Evolutionary conservation across 805 yeast genomes (phyloP), one percentile per base, ranked within the genome.

Genomic region (Sugiyamaella mastotermitis): DNA sequence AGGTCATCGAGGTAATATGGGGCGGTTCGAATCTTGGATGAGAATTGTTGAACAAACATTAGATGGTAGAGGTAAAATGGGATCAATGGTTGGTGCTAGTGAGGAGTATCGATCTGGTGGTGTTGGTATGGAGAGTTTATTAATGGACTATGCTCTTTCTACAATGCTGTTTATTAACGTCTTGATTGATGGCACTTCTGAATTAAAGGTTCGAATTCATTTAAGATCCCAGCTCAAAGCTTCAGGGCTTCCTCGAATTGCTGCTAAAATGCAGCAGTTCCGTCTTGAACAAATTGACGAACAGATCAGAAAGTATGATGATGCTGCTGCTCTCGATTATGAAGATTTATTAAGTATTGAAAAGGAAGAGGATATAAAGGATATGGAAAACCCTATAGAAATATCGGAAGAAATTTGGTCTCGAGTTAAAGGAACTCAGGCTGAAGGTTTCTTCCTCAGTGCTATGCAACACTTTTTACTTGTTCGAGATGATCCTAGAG

Each of bases 41-140:
- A 61, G 65, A 34, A 63, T 76, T 9, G 79, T 85, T 3, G 80
- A 72, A 35, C 73, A 71, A 34, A 80, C 88, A 0, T 51, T 86
- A 31, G 85, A 78, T 40, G 96, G 96, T 2, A 72, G 88, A 49
- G 97, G 97, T 5, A 81, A 78, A 51, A 70, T 83, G 72, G 95
- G 96, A 8, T 84, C 96, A 1, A 60, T 81, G 51, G 97, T 90
- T 6, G 97, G 97, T 1, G 95, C 96, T 0, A 80, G 85, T 42
- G 92, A 81, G 7, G 97, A 90, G 48, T 71, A 77, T 38, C 78
- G 76, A 42, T 58, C 71, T 5, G 64, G 68, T 2, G 74, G 77
- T 0, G 50, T 57, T 8, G 61, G 61, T 17, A 71, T 76, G 18
- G 90, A 83, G 52, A 70, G 69, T 38, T 74, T 78, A 40, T 62